Base-by-base conservation (phyloP, 2,329 filamentous ascomycete genomes). In the Verticillium dahliae region DNA sequence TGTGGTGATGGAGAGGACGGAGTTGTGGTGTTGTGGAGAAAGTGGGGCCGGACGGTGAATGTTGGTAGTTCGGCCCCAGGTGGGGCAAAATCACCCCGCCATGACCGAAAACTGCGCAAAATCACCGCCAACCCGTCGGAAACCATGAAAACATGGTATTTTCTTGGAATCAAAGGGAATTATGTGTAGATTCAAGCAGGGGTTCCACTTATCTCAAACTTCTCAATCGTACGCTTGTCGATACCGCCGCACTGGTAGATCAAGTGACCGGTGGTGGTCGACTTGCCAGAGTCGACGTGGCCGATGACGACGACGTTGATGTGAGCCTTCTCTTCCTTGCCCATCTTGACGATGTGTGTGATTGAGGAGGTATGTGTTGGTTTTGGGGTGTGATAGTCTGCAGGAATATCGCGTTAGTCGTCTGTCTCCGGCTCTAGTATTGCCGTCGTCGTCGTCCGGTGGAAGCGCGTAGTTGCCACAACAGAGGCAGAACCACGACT, bases 261-360 rank as follows among this genome's bases (percentile, higher is more conserved):
- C 89, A 99, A 89, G 86, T 94, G 89, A 81, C 89, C 87, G 74
- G 81, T 90, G 81, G 93, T 97, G 81, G 93, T 97, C 73, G 93
- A 97, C 90, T 97, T 97, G 85, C 93, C 94, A 81, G 92, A 96
- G 85, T 97, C 92, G 91, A 97, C 93, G 89, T 97, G 94, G 87
- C 93, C 92, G 87, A 96, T 96, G 81, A 97, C 92, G 84, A 97
- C 92, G 82, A 97, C 90, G 90, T 93, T 93, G 83, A 98, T 92
- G 18, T 59, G 54, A 82, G 80, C 83, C 90, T 96, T 96, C 70
- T 94, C 91, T 76, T 97, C 88, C 86, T 92, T 98, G 91, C 93
- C 61, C 61, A 65, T 65, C 60, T 52, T 62, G 61, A 52, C 58
- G 45, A 27, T 22, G 18, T 50, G 45, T 50, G n/a, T 27, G 45